Conservation (phyloP, 2,329 filamentous ascomycete species). For the Parastagonospora avenae region DNA sequence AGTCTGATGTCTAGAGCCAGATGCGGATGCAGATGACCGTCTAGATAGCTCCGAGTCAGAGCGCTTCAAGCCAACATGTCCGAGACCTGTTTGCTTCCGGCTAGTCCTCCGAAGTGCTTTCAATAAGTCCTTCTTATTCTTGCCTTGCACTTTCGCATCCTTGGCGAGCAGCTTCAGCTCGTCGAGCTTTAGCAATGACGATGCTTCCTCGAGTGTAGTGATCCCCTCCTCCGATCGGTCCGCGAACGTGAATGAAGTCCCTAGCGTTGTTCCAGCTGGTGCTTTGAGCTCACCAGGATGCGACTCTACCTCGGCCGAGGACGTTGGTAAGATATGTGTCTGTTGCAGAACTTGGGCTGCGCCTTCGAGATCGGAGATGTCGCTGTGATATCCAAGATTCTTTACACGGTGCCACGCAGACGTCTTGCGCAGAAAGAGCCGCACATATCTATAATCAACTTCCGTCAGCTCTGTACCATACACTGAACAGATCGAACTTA, state of each 20-base stretch:
- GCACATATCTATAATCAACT: constrained; percentile 71
- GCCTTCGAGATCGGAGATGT: constrained; percentile 74
- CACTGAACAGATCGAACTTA: constrained; percentile 54
- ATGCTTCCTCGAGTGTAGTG: constrained; percentile 79
- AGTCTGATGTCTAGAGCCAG: constrained; percentile 33
- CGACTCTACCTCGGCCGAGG: constrained; percentile 40
- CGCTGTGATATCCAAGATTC: constrained; percentile 77
- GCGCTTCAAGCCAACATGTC: constrained; percentile 69
- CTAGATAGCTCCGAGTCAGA: constrained; percentile 65
- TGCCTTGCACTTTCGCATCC: constrained; percentile 83
- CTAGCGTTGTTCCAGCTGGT: constrained; percentile 57
- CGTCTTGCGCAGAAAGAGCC: constrained; percentile 89
- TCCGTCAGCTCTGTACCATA: neutral
- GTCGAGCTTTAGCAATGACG: constrained; percentile 79
- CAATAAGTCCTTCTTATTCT: constrained; percentile 82
- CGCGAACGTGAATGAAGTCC: constrained; percentile 73
- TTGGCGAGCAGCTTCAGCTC: constrained; percentile 85
- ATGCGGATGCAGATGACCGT: constrained; percentile 52
- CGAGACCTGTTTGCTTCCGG: constrained; percentile 75
- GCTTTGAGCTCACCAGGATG: constrained; percentile 57
- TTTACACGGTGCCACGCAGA: constrained; percentile 86
- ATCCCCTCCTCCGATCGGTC: constrained; percentile 77
- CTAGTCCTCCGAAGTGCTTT: constrained; percentile 75
- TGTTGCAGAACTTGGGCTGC: constrained; percentile 71
- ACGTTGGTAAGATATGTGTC: constrained; percentile 59